Conservation (phyloP, 148 eudicot species). For the Rhododendron henanense region DNA sequence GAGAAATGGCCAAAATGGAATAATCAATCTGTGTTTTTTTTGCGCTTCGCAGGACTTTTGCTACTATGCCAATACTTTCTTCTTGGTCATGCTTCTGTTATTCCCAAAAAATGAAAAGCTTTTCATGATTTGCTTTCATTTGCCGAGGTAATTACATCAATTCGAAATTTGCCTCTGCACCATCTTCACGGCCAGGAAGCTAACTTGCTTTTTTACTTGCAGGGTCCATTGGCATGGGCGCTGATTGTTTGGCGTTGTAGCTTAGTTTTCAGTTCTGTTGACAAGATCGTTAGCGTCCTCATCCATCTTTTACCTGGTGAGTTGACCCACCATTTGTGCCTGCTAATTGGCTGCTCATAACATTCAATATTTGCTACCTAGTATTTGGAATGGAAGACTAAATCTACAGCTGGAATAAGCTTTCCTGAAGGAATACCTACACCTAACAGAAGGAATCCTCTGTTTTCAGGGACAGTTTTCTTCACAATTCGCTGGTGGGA, state of each 20-base stretch:
- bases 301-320: slow-evolving; percentile 96
- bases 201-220: slow-evolving; percentile 13
- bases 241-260: slow-evolving; percentile 95
- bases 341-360: background rate
- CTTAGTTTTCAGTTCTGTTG: slow-evolving; percentile 88
- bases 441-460: background rate
- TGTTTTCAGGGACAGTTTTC: slow-evolving; percentile 76
- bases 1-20: background rate
- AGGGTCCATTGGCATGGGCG: slow-evolving; percentile 99
- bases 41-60: slow-evolving; percentile 78
- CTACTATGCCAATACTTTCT: slow-evolving; percentile 96
- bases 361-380: background rate
- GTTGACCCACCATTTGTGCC: slow-evolving; percentile 14
- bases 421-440: background rate
- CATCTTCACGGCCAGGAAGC: background rate
- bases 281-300: slow-evolving; percentile 93
- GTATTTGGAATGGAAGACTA: background rate
- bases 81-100: slow-evolving; percentile 73
- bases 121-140: slow-evolving; percentile 98
- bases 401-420: background rate
- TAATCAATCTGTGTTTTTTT: background rate
- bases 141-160: slow-evolving; percentile 68
- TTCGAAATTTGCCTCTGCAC: background rate
- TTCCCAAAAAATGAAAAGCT: slow-evolving; percentile 86
- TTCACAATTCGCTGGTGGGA: slow-evolving; percentile 98